These are phyloP conservation scores for Magnusiomyces paraingens DNA, from an alignment of 1,139 yeast genomes.

Conservation along the genomic window DNA sequence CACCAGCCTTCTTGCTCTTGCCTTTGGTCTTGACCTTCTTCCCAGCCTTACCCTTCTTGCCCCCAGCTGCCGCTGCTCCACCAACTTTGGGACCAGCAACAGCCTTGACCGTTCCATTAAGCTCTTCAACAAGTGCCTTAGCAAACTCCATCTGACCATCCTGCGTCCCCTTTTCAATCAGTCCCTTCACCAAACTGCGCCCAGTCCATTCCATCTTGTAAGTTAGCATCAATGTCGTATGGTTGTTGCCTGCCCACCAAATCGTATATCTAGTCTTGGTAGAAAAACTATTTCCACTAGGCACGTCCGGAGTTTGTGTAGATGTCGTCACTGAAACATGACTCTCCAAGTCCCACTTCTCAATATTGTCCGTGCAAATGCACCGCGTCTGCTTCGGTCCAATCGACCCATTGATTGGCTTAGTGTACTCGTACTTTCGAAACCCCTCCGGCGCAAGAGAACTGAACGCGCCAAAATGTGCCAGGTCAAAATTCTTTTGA, in stretches of 20 bases:
- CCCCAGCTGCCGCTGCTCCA: conserved; percentile 23
- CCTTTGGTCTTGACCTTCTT: conserved; percentile 16
- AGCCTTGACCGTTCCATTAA: conserved; percentile 43
- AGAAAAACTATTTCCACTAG: conserved; percentile 78
- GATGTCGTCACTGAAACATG: conserved; percentile 55
- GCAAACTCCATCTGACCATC: conserved; percentile 82
- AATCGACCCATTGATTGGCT: conserved; percentile 75
- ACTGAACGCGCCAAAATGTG: conserved; percentile 48
- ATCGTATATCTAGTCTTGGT: conserved; percentile 59
- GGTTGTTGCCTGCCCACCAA: conserved; percentile 71
- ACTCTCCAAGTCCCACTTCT: conserved; percentile 53
- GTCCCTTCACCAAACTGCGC: conserved; percentile 87
- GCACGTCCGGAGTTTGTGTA: conserved; percentile 89
- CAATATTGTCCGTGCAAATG: conserved; percentile 62
- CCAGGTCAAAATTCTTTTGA: conserved; percentile 67
- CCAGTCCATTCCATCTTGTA: conserved; percentile 79
- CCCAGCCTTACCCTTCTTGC: conserved; percentile 13
- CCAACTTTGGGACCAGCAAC: conserved; percentile 19
- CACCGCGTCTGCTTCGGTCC: conserved; percentile 96
- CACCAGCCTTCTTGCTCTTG: conserved; percentile 6
- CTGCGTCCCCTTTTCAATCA: conserved; percentile 84
- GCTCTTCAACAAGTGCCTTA: conserved; percentile 50
- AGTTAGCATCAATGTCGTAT: conserved; percentile 61
- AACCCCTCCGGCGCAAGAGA: conserved; percentile 32
- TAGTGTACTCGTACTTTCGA: conserved; percentile 64